Base-by-base conservation (phyloP, 768 basidiomycete species). In the Cubamyces lactineus region DNA sequence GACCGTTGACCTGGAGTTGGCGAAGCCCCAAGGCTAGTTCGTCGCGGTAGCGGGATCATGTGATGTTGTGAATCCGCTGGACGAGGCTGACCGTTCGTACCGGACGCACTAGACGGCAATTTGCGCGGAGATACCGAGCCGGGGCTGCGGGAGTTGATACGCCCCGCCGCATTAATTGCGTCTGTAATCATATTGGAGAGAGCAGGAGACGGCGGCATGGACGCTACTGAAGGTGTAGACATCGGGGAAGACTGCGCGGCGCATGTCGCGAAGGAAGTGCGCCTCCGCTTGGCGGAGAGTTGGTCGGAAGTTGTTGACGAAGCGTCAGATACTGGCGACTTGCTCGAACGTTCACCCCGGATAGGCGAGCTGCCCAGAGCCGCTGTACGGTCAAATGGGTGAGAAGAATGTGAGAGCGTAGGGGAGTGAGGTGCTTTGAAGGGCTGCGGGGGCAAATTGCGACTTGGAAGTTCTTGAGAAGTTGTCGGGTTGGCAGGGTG, bases 241-340 rank as follows among this genome's bases (percentile, higher is more conserved):
- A 59, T 52, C 1, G 66, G 66, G 9, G 66, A 67, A 7, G 63
- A 67, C 21, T 58, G 63, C 16, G 66, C 63, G 2, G 49, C 50
- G 39, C 19, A 64, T 1, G 24, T n/a, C 4, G 66, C 63, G 30
- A 67, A 67, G 34, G 60, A 62, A 12, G 38, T 62, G 1, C 53
- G 56, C 30, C 55, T 46, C 7, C 57, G 56, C n/a, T 60, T 57
- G 2, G 51, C 21, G 4, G 53, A 42, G 49, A n/a, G 61, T 16
- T 17, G 16, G 24, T 52, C 43, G 7, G 34, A 47, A 6, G 47
- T 15, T 5, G 23, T 16, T 7, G 50, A 47, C 8, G 55, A 17
- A 45, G 12, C 19, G 45, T 34, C 24, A 1, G 28, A 30, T 9
- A 5, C 16, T n/a, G 52, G 38, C 17, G 48, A 50, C 16, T 28